phyloP scores from a whole-genome alignment of 495 filamentous ascomycete genomes.

The Hypoxylon subgilvum region DNA sequence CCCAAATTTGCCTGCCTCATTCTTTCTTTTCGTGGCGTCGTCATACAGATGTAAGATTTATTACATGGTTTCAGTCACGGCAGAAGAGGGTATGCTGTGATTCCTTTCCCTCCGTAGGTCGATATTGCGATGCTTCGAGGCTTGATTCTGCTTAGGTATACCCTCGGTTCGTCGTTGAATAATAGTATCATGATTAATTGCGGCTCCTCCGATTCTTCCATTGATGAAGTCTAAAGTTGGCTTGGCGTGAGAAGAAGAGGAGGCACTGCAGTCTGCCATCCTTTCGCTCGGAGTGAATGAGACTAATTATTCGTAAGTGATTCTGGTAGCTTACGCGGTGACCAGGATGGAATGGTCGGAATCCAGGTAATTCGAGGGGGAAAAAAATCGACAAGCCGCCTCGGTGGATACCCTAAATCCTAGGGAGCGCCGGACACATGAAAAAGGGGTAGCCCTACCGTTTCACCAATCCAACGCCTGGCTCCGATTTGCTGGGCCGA shows the following conservation, averaged over 20 bases:
- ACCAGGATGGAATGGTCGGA: slow-evolving; percentile 14
- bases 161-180: too few species aligned
- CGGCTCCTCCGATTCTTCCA: too few species aligned
- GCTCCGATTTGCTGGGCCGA: slow-evolving; percentile 13
- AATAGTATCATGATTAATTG: too few species aligned
- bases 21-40: slow-evolving; percentile 1
- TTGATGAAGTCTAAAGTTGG: too few species aligned
- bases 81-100: slow-evolving; percentile 1
- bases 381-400: slow-evolving; percentile 10
- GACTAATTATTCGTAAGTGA: slow-evolving; percentile 16
- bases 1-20: background rate
- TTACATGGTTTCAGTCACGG: background rate
- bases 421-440: slow-evolving; percentile 15
- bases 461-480: slow-evolving; percentile 12
- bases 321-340: slow-evolving; percentile 9
- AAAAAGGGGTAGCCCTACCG: slow-evolving; percentile 4
- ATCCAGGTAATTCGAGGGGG: slow-evolving; percentile 20
- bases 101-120: background rate
- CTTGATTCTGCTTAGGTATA: too few species aligned
- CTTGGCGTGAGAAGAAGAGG: too few species aligned
- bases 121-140: background rate
- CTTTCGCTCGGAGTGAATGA: slow-evolving; percentile 1
- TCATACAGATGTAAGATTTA: slow-evolving; percentile 16
- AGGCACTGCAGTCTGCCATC: background rate
- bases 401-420: slow-evolving; percentile 9